Conservation (phyloP, 805 yeast genomes). For the Cyberlindnera xishuangbannaensis region DNA sequence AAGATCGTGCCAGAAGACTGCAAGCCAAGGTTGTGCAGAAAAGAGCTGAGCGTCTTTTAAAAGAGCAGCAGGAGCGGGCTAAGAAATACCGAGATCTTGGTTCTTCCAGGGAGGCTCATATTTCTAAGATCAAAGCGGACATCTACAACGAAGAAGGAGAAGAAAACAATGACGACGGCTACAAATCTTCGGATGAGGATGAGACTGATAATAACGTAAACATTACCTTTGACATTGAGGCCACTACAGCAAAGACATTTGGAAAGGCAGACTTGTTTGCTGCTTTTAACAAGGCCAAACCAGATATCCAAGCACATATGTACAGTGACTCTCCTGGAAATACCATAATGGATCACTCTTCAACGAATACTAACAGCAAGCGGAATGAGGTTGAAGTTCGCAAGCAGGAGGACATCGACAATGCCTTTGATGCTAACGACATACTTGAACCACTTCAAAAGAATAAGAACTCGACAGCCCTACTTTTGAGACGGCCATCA, state of each 20-base stretch:
- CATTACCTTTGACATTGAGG: constrained; percentile 9
- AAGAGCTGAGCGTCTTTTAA: constrained; percentile 17
- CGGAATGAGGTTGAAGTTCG: background rate
- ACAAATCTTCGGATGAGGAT: no score
- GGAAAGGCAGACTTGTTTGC: constrained; percentile 17
- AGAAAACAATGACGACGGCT: constrained; percentile 5
- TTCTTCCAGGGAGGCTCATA: background rate
- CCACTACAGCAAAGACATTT: constrained; percentile 15
- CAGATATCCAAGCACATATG: background rate
- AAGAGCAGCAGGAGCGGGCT: constrained; percentile 13
- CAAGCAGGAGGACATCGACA: constrained; percentile 3
- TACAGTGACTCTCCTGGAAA: no score
- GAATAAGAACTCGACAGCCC: constrained; percentile 4
- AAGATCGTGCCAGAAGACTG: constrained; percentile 12
- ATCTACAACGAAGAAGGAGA: constrained; percentile 2
- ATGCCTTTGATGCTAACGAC: no score
- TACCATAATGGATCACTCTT: no score
- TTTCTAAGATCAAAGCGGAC: background rate
- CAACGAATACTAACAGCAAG: background rate
- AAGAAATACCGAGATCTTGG: constrained; percentile 3
- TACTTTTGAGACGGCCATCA: background rate
- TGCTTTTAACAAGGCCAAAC: constrained; percentile 12
- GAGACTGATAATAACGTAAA: constrained; percentile 5
- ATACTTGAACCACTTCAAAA: constrained; percentile 4
- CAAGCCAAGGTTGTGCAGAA: constrained; percentile 19